These are phyloP conservation scores for Alloteropsis semialata DNA, from an alignment of 176 grass and related monocot species.

Conservation along the genomic window DNA sequence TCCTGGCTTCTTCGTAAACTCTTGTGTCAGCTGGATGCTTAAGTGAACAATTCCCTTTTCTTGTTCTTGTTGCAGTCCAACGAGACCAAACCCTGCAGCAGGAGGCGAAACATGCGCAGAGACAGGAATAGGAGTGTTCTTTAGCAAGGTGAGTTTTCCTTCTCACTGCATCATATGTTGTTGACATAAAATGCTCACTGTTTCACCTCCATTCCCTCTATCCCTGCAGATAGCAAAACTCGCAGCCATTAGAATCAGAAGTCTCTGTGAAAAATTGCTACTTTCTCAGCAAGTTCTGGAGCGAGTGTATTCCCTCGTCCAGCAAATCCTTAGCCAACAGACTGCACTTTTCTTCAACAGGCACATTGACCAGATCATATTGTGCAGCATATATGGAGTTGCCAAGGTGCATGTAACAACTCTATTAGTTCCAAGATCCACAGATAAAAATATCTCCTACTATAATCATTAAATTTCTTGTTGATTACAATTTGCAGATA, in stretches of 20 bases:
- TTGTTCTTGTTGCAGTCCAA: conserved; percentile 70
- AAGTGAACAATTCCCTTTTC: not conserved
- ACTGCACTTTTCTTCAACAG: conserved; percentile 92
- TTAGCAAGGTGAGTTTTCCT: conserved; percentile 65
- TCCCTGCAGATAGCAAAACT: conserved; percentile 75
- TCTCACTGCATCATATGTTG: not conserved
- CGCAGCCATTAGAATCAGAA: conserved; percentile 91
- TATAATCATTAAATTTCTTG: conserved; percentile 8
- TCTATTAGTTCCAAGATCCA: not conserved
- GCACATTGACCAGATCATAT: conserved; percentile 94
- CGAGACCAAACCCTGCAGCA: conserved; percentile 76
- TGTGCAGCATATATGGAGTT: conserved; percentile 96
- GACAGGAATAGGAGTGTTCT: conserved; percentile 87
- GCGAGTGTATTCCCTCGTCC: conserved; percentile 76
- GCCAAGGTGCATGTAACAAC: conserved; percentile 57
- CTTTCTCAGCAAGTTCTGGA: conserved; percentile 79
- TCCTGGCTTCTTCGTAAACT: conserved; percentile 1
- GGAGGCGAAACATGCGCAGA: conserved; percentile 94
- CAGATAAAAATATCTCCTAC: not conserved
- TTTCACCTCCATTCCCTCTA: conserved; percentile 7
- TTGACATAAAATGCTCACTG: conserved; percentile 19
- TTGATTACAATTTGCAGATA: conserved; percentile 54
- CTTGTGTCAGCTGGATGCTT: conserved; percentile 7
- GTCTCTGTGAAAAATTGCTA: conserved; percentile 88
- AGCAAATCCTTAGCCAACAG: conserved; percentile 80